These are phyloP conservation scores for Scenedesmus sp. DNA, from an alignment of 163 green algal genomes.

Conservation along the genomic window DNA sequence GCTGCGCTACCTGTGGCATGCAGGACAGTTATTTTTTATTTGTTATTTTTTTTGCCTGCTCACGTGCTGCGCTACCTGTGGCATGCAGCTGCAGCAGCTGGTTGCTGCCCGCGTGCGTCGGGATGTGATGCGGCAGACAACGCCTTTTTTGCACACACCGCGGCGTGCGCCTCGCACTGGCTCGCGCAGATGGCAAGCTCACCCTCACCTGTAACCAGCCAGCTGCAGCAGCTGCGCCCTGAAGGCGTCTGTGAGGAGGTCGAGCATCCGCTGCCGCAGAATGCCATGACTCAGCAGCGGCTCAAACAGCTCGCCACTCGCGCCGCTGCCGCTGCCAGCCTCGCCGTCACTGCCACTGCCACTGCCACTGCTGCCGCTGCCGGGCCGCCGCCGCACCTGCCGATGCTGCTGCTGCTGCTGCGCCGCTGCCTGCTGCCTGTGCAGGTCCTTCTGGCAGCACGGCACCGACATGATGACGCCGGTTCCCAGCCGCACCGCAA, in stretches of 20 bases:
- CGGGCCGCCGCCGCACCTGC: neutral
- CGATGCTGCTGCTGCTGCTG: slow-evolving; percentile 1
- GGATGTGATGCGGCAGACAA: no score
- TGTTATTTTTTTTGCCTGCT: no score
- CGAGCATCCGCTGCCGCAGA: slow-evolving; percentile 69
- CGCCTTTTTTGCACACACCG: no score
- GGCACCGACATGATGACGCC: slow-evolving; percentile 70
- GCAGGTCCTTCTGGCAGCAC: slow-evolving; percentile 78
- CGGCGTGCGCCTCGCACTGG: no score
- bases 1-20: no score
- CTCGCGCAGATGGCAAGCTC: neutral
- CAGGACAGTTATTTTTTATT: no score
- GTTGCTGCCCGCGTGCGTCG: no score
- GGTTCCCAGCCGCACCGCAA: slow-evolving; percentile 63
- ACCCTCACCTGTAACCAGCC: slow-evolving; percentile 52
- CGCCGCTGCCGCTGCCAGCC: neutral
- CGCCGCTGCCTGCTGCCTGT: slow-evolving; percentile 59
- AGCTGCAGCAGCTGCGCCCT: slow-evolving; percentile 71
- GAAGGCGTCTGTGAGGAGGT: slow-evolving; percentile 74
- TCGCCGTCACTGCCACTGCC: no score
- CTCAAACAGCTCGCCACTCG: slow-evolving; percentile 44
- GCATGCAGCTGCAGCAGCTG: no score
- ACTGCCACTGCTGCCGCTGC: slow-evolving; percentile 42
- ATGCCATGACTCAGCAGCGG: slow-evolving; percentile 75
- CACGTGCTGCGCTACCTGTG: no score